Conservation (phyloP, 192 early-diverging fungal species). For the Dispira parvispora region DNA sequence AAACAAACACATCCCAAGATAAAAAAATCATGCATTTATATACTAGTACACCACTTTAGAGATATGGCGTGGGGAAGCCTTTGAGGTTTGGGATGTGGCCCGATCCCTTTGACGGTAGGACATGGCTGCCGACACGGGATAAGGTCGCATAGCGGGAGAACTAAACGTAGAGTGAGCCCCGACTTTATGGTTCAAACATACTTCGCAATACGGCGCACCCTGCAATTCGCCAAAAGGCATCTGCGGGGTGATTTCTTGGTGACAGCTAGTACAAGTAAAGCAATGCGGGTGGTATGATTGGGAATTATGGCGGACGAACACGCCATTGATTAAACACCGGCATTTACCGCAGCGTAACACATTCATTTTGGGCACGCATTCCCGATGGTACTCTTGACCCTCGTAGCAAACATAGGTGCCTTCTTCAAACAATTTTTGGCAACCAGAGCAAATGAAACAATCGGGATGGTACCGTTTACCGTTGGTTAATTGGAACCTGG, state of each 20-base stretch:
- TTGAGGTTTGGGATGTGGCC: neutral
- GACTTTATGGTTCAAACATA: constrained; percentile 20
- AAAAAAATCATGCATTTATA: too few relatives aligned
- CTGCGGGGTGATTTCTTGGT: constrained; percentile 23
- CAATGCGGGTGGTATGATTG: constrained; percentile 26
- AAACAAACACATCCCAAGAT: too few relatives aligned
- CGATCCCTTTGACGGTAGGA: constrained; percentile 1
- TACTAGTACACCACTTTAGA: constrained; percentile 10
- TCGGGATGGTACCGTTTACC: constrained; percentile 33
- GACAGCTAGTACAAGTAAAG: constrained; percentile 27
- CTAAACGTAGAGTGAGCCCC: neutral
- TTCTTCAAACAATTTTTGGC: constrained; percentile 28
- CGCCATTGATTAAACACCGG: constrained; percentile 19
- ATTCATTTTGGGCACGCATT: constrained; percentile 20
- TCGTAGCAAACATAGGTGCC: constrained; percentile 35
- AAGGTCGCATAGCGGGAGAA: constrained; percentile 1
- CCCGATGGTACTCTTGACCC: constrained; percentile 31
- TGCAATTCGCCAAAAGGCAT: constrained; percentile 34
- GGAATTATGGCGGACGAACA: constrained; percentile 24
- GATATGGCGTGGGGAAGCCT: neutral
- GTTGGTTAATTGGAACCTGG: constrained; percentile 33
- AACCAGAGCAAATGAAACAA: constrained; percentile 32
- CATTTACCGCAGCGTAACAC: constrained; percentile 20
- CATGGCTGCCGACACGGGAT: constrained; percentile 3
- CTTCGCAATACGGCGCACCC: constrained; percentile 22